These are phyloP conservation scores for Calocybe gangraenosa DNA, from an alignment of 768 basidiomycete genomes.

Conservation along the genomic window DNA sequence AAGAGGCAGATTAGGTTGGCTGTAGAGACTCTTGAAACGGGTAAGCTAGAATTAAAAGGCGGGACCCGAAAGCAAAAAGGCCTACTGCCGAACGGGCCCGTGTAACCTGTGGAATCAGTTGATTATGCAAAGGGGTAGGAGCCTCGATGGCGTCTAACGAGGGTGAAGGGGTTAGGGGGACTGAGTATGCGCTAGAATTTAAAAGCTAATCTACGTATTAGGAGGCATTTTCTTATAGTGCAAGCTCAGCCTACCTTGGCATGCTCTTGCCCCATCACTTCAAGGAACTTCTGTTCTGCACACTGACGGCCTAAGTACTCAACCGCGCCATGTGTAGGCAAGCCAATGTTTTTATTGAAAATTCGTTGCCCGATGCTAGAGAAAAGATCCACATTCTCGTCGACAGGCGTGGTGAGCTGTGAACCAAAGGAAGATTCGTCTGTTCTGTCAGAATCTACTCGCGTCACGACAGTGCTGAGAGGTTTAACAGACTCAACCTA, in stretches of 20 bases:
- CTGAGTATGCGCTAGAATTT: not conserved
- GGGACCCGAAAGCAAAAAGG: constrained; percentile 14
- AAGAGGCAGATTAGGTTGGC: constrained; percentile 25
- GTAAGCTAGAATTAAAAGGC: not conserved
- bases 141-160: not conserved
- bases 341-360: constrained; percentile 3
- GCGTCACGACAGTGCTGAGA: no score
- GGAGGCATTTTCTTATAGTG: not conserved
- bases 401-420: constrained; percentile 36
- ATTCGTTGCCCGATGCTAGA: constrained; percentile 12
- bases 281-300: not conserved
- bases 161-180: not conserved
- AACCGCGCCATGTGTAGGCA: not conserved
- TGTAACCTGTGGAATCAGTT: not conserved
- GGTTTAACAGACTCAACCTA: no score
- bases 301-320: not conserved
- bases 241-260: constrained; percentile 3
- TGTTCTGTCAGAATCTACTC: constrained; percentile 33
- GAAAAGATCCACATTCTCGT: constrained; percentile 25
- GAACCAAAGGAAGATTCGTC: constrained; percentile 40
- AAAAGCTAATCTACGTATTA: not conserved
- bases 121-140: not conserved
- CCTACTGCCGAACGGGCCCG: constrained; percentile 13
- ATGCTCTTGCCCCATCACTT: not conserved
- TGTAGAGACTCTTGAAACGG: constrained; percentile 21